Percentiles rank a stretch among this genome's conserved stretches.
Conservation (phyloP, 2,329 filamentous ascomycete species). For the Pseudocercospora crystallina region DNA sequence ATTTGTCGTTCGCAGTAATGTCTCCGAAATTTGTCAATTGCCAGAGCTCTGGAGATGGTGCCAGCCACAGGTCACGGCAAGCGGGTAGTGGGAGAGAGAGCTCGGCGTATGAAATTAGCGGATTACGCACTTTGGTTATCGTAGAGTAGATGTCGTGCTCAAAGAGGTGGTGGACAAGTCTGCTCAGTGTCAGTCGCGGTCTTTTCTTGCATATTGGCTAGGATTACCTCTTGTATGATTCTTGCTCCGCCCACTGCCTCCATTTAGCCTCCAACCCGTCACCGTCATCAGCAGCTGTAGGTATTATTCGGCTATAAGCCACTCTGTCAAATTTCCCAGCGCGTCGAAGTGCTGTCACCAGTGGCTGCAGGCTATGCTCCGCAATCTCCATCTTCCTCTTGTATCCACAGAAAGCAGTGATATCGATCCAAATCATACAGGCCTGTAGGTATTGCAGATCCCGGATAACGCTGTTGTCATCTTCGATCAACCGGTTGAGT, state of each 20-base stretch:
- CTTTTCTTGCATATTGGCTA: neutral
- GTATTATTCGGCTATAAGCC: conserved; percentile 13
- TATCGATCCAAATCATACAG: conserved; percentile 25
- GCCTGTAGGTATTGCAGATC: conserved; percentile 26
- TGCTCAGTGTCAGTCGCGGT: neutral
- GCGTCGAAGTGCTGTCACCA: conserved; percentile 22
- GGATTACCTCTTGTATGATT: conserved; percentile 19
- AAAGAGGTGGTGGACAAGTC: conserved; percentile 24
- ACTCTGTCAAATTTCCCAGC: conserved; percentile 23
- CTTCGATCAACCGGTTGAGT: conserved; percentile 29
- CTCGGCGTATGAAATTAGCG: conserved; percentile 23
- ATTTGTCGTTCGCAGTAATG: neutral
- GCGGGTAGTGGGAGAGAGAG: conserved; percentile 21
- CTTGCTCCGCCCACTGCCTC: conserved; percentile 18
- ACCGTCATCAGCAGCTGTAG: conserved; percentile 4
- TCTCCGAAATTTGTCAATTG: conserved; percentile 5
- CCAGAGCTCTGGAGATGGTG: conserved; percentile 20
- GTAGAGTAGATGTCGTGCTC: conserved; percentile 25
- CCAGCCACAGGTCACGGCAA: conserved; percentile 19
- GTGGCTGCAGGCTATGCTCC: conserved; percentile 22
- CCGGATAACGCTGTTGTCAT: conserved; percentile 32
- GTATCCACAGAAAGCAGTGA: conserved; percentile 17
- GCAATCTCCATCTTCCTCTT: conserved; percentile 26
- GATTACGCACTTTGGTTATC: conserved; percentile 22
- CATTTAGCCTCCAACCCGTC: conserved; percentile 12